Percentiles rank a stretch among this genome's conserved stretches.
phyloP scores from a whole-genome alignment of 1,284 basidiomycete species.

The Stereum hirsutum region DNA sequence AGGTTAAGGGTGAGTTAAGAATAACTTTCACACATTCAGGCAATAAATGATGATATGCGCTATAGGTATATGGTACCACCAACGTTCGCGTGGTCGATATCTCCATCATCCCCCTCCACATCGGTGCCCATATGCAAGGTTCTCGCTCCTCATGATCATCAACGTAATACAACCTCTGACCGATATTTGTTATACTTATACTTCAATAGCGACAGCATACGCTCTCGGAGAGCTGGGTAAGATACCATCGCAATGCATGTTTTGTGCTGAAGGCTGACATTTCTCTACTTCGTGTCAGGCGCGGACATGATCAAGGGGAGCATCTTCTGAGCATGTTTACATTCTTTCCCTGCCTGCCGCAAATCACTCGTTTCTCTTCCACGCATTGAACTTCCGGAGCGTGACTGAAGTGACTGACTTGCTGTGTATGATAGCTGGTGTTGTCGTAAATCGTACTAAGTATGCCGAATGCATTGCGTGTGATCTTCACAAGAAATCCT shows the following conservation, averaged over 20 bases:
- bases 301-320: slow-evolving; percentile 7
- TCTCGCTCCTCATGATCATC: no score
- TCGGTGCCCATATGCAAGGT: slow-evolving; percentile 14
- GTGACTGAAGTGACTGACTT: no score
- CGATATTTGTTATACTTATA: neutral
- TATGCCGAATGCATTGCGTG: no score
- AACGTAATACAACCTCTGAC: neutral
- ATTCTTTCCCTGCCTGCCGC: no score
- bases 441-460: no score
- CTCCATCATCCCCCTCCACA: slow-evolving; percentile 15
- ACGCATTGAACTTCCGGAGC: no score
- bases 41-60: neutral
- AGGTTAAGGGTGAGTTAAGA: slow-evolving; percentile 29
- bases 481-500: no score
- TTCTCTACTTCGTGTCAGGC: neutral
- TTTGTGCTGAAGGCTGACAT: neutral
- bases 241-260: neutral
- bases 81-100: slow-evolving; percentile 27
- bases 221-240: slow-evolving; percentile 6
- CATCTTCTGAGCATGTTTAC: no score
- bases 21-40: neutral
- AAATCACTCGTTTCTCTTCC: no score
- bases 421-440: no score
- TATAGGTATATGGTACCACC: slow-evolving; percentile 19
- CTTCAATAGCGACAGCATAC: slow-evolving; percentile 6